A percentile compares a stretch with the other conserved stretches of the same genome.
Conservation (phyloP, 2,329 filamentous ascomycete genomes). For the Stylonectria norvegica region DNA sequence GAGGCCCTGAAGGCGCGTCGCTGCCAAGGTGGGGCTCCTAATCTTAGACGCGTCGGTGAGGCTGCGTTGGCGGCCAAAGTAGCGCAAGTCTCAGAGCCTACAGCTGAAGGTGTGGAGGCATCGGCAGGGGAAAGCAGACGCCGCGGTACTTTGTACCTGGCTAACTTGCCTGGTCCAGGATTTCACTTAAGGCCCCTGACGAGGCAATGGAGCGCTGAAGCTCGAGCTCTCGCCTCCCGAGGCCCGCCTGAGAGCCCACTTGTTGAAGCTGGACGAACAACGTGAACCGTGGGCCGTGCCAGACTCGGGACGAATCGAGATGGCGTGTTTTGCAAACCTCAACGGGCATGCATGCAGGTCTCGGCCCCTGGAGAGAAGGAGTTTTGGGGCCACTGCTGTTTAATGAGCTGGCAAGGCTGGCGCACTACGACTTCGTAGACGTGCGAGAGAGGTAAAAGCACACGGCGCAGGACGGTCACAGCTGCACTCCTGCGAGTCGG, state of each 20-base stretch:
- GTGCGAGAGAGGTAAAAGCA: conserved; percentile 8
- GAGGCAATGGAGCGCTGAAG: too few species aligned
- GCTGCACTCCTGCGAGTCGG: too few species aligned
- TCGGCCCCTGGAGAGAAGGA: conserved; percentile 7
- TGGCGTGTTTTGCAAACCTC: background rate
- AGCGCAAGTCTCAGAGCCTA: conserved; percentile 12
- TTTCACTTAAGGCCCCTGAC: too few species aligned
- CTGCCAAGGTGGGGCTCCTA: conserved; percentile 16
- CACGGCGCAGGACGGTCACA: background rate
- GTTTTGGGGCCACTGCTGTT: conserved; percentile 9
- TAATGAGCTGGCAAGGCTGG: conserved; percentile 16
- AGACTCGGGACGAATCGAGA: background rate
- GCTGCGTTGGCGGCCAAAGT: conserved; percentile 16
- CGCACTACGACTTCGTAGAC: too few species aligned
- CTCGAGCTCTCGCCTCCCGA: too few species aligned
- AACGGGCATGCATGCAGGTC: conserved; percentile 7
- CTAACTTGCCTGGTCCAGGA: too few species aligned
- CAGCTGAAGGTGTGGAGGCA: too few species aligned
- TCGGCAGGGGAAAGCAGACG: too few species aligned
- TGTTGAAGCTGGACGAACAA: background rate
- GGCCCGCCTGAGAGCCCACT: too few species aligned
- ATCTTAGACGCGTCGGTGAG: conserved; percentile 26
- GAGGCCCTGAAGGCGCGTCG: conserved; percentile 1
- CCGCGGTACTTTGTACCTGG: too few species aligned
- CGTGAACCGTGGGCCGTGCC: background rate